phyloP scores from a whole-genome alignment of 495 filamentous ascomycete species.

The Aspergillus leporis region DNA sequence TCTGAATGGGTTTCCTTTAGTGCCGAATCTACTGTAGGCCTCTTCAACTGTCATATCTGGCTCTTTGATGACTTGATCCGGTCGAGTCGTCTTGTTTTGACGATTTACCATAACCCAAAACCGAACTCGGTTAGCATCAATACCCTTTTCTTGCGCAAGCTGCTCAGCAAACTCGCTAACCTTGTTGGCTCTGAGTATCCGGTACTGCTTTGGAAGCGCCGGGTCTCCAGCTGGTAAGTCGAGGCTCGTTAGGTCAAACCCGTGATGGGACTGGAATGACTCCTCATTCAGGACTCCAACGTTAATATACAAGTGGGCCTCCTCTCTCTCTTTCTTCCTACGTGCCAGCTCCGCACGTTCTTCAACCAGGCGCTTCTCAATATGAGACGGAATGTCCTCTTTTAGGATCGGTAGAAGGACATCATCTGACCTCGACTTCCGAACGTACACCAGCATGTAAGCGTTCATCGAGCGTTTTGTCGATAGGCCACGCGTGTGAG shows the following conservation, averaged over 20 bases:
- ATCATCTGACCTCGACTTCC: slow-evolving; percentile 77
- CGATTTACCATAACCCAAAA: slow-evolving; percentile 98
- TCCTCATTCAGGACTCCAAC: slow-evolving; percentile 77
- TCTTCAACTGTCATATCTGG: slow-evolving; percentile 81
- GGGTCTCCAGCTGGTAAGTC: slow-evolving; percentile 67
- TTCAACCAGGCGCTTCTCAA: slow-evolving; percentile 74
- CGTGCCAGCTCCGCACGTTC: slow-evolving; percentile 75
- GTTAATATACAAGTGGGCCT: slow-evolving; percentile 87
- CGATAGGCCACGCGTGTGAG: slow-evolving; percentile 64
- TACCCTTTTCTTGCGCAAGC: slow-evolving; percentile 66
- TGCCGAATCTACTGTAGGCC: slow-evolving; percentile 65
- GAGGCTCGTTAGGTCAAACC: slow-evolving; percentile 79
- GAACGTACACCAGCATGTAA: slow-evolving; percentile 98
- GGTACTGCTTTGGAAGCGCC: slow-evolving; percentile 58
- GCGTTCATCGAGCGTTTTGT: slow-evolving; percentile 76
- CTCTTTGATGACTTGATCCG: slow-evolving; percentile 81
- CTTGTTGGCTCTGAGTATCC: slow-evolving; percentile 68
- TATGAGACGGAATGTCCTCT: slow-evolving; percentile 79
- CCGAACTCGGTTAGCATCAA: slow-evolving; percentile 62
- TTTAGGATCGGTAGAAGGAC: slow-evolving; percentile 73
- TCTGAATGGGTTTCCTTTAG: slow-evolving; percentile 71
- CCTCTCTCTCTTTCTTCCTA: slow-evolving; percentile 81
- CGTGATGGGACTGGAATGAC: slow-evolving; percentile 76
- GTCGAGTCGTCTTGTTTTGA: slow-evolving; percentile 93
- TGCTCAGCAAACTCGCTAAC: slow-evolving; percentile 69